Evolutionary conservation across 2,329 filamentous ascomycete genomes (phyloP), one percentile per base, ranked within the genome.

Genomic region (Xylariales sp.): DNA sequence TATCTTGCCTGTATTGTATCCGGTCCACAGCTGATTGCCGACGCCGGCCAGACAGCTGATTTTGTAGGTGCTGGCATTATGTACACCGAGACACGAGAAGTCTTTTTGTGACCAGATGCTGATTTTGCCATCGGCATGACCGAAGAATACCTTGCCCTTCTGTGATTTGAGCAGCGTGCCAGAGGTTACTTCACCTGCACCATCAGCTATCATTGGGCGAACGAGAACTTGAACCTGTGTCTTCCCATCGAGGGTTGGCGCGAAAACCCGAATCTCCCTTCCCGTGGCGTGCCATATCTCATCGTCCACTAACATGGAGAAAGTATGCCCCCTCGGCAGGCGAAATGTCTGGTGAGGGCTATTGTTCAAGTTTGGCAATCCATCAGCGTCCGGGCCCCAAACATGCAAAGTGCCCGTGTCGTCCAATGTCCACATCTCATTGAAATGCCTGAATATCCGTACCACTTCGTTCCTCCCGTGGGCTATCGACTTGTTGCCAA

Each of bases 391-490:
- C 4, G 90, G 83, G 2, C 79, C 81, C 93, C 93, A 98, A 5
- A 97, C 77, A 48, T 88, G 81, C 12, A 98, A 66, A 31, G 85
- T 86, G 10, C 93, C 93, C 32, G 85, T 81, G 46, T 96, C 90
- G 56, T 97, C 93, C 33, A 98, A 61, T 0, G 90, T 90, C 93
- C 93, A 98, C 58, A 98, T 78, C 53, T 96, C 87, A 48, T 88
- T 88, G 45, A 80, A 83, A 59, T 94, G 85, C 27, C 93, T 81
- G 55, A 88, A 85, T 29, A 98, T 95, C 51, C 82, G 88, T 46
- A 87, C 77, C 35, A 98, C 76, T 49, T 95, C 87, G 44, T 81
- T 75, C 29, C 87, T 80, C 6, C 81, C 79, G 52, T 97, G 93
- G 3, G 86, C 85, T 35, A 72, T 80, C 3, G 76, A 65, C 51